Conservation (phyloP, 768 basidiomycete genomes). For the Suillus sp. region DNA sequence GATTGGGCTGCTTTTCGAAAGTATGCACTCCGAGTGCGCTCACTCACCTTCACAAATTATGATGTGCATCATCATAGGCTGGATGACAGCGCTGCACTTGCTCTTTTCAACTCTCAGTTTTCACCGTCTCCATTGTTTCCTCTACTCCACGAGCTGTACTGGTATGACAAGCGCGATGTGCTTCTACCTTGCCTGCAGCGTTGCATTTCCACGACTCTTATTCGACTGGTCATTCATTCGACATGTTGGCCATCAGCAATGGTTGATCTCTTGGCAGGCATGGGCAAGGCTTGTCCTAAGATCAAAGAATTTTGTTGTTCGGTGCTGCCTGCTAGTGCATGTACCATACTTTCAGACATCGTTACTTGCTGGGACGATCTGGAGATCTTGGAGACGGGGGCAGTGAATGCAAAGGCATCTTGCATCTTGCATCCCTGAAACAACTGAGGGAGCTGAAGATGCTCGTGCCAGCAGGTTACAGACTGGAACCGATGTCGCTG, state of each 20-base stretch:
- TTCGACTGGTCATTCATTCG: neutral
- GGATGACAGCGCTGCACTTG: neutral
- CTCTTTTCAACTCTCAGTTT: neutral
- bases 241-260: neutral
- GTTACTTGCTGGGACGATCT: neutral
- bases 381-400: neutral
- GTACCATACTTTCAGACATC: neutral
- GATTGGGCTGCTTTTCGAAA: neutral
- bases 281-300: neutral
- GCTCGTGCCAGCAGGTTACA: neutral
- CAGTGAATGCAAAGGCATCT: neutral
- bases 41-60: neutral
- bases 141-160: neutral
- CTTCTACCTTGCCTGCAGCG: neutral
- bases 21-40: neutral
- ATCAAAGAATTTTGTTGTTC: slow-evolving; percentile 2
- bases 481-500: neutral
- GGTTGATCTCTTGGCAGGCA: neutral
- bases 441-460: neutral
- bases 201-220: neutral
- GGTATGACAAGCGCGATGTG: neutral
- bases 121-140: neutral
- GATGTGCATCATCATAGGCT: neutral
- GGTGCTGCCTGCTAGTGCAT: neutral
- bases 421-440: neutral